Conservation (phyloP, 23 red algal genomes). For the Cyanidioschyzon merolae region DNA sequence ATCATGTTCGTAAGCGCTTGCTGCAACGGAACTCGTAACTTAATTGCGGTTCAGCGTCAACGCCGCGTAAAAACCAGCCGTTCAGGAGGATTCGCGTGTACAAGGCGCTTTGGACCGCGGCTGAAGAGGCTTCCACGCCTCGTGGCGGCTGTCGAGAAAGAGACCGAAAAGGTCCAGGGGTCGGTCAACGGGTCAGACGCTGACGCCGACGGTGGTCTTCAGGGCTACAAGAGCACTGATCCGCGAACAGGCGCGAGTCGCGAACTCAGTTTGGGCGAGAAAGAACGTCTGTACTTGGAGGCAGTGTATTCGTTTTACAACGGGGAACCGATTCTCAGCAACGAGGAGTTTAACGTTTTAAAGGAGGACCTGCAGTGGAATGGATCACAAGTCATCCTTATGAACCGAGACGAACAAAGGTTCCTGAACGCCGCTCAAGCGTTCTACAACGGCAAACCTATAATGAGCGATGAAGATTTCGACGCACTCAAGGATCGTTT, state of each 20-base stretch:
- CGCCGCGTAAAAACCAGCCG: no score
- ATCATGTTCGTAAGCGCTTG: no score
- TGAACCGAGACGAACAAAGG: constrained; percentile 72
- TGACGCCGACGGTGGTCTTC: constrained; percentile 18
- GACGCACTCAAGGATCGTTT: constrained; percentile 61
- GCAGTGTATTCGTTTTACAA: constrained; percentile 69
- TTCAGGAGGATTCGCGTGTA: no score
- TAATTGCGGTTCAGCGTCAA: no score
- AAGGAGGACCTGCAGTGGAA: constrained; percentile 98
- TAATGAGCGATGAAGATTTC: constrained; percentile 82
- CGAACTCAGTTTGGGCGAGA: constrained; percentile 35
- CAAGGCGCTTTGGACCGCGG: no score
- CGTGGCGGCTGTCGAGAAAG: not conserved
- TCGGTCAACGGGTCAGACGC: not conserved
- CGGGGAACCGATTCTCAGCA: constrained; percentile 46
- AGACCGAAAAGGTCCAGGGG: not conserved
- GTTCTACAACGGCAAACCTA: constrained; percentile 52
- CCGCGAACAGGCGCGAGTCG: constrained; percentile 45
- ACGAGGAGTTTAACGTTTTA: constrained; percentile 81
- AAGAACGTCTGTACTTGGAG: constrained; percentile 76
- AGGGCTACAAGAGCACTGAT: constrained; percentile 55
- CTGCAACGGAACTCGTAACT: no score
- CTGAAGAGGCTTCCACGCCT: not conserved
- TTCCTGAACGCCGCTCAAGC: constrained; percentile 72
- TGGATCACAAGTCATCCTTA: constrained; percentile 52